Evolutionary conservation across 352 stramenopile species (phyloP).

Genomic region (Phytophthora gonapodyides): DNA sequence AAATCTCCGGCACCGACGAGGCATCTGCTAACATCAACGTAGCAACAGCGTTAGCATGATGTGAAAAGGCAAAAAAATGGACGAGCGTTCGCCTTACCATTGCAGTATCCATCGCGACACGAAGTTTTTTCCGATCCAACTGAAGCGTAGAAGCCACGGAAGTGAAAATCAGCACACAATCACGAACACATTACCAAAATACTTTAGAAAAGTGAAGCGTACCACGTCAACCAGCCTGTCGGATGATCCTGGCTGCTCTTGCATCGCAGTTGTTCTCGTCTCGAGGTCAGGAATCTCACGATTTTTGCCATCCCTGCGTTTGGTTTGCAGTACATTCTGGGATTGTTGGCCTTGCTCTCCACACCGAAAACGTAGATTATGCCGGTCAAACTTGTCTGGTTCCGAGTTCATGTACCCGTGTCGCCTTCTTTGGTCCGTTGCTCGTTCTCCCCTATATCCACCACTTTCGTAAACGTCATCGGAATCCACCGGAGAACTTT

Average conservation of each 20-base stretch:
- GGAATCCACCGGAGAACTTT: neutral
- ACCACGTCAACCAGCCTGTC: conserved; percentile 28
- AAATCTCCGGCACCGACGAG: conserved; percentile 66
- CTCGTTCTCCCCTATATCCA: neutral
- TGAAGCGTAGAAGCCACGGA: conserved; percentile 14
- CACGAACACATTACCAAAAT: neutral
- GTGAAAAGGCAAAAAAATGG: neutral
- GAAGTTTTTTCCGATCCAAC: conserved; percentile 32
- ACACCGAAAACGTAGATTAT: conserved; percentile 18
- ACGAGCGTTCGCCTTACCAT: conserved; percentile 23
- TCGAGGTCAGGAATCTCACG: conserved; percentile 8
- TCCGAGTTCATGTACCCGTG: conserved; percentile 10
- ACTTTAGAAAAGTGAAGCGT: conserved; percentile 4
- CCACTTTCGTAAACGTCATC: conserved; percentile 10
- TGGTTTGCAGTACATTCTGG: conserved; percentile 2
- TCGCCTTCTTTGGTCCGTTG: neutral
- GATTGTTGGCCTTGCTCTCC: conserved; percentile 5
- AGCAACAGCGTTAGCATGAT: conserved; percentile 3
- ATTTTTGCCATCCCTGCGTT: conserved; percentile 4
- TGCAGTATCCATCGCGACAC: conserved; percentile 31
- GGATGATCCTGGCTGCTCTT: conserved; percentile 8
- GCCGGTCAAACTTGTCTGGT: conserved; percentile 9
- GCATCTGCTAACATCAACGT: conserved; percentile 37
- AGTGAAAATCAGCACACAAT: conserved; percentile 7
- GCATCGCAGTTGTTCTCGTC: conserved; percentile 6